Evolutionary conservation across 352 stramenopile genomes (phyloP).

Genomic region (Globisporangium heterothallicum): DNA sequence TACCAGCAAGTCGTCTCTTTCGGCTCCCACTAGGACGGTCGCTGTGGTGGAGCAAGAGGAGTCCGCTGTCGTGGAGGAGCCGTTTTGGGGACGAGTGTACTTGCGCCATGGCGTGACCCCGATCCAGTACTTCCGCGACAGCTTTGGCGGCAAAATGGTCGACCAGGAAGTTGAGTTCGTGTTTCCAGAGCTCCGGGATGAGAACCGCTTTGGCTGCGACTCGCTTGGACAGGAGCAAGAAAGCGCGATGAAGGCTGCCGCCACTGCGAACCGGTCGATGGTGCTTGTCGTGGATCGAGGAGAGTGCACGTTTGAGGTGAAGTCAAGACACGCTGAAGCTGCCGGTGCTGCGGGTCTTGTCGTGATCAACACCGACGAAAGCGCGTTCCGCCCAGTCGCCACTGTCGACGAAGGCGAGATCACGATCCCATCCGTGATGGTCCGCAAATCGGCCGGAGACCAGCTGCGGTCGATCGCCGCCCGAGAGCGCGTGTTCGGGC

Average conservation of each 20-base stretch:
- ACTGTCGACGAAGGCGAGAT: constrained; percentile 40
- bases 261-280: constrained; percentile 24
- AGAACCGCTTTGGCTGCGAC: constrained; percentile 39
- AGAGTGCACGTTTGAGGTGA: constrained; percentile 61
- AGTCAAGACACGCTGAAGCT: constrained; percentile 39
- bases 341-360: constrained; percentile 45
- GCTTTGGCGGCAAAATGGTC: constrained; percentile 39
- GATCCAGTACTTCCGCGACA: constrained; percentile 74
- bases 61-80: constrained; percentile 21
- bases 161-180: constrained; percentile 37
- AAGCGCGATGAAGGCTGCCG: constrained; percentile 13
- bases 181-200: constrained; percentile 23
- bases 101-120: constrained; percentile 48
- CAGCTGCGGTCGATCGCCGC: constrained; percentile 31
- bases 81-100: constrained; percentile 62
- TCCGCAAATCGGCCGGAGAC: constrained; percentile 42
- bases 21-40: too few species aligned
- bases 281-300: constrained; percentile 55
- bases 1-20: background rate
- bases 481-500: constrained; percentile 29
- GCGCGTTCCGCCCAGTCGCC: constrained; percentile 33
- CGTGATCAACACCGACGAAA: constrained; percentile 43
- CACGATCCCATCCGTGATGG: constrained; percentile 53
- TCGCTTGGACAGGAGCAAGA: constrained; percentile 26
- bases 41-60: background rate